Base-by-base conservation (phyloP, 768 basidiomycete species). In the Collybia mongolica region DNA sequence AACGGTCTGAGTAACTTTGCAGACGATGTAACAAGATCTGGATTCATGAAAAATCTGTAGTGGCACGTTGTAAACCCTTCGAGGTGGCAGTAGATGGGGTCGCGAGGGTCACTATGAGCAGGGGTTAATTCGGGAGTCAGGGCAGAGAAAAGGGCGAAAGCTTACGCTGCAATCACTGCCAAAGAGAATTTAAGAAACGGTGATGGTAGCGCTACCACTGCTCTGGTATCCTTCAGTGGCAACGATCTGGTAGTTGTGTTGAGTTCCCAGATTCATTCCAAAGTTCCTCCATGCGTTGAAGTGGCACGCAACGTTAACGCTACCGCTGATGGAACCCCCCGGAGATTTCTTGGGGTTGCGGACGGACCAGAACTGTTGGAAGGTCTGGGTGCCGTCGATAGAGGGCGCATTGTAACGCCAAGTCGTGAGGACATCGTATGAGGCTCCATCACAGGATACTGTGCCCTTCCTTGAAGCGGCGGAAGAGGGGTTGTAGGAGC, bases 281-380 rank as follows among this genome's bases (percentile, higher is more conserved):
- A 67, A 51, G 5, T 48, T 50, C 23, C 49, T 56, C 75, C 75
- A 78, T 2, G 74, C 75, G 41, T 67, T 67, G 60, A 76, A 73
- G 65, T 78, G 76, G 65, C 67, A 69, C 8, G 53, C 58, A 6
- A 65, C 64, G 45, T 61, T 69, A 18, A 75, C 66, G 6, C 62
- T 67, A 12, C 71, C 71, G 26, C 66, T 60, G 48, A 65, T 61
- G 11, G 9, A 9, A 6, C 32, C 32, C 11, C 32, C 32, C 11
- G 32, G 32, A 5, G 7, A 14, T 42, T 65, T 66, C 44, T 73
- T 63, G 26, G 62, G 53, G 42, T 64, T 64, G 49, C 76, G 72
- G 46, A 79, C 67, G 43, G 71, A 72, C 73, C 73, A 77, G 65
- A 63, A 77, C 53, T 77, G 75, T 53, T 70, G 57, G 65, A 79